Base-by-base conservation (phyloP, 164 flowering plant genomes). In the Dillenia turbinata region DNA sequence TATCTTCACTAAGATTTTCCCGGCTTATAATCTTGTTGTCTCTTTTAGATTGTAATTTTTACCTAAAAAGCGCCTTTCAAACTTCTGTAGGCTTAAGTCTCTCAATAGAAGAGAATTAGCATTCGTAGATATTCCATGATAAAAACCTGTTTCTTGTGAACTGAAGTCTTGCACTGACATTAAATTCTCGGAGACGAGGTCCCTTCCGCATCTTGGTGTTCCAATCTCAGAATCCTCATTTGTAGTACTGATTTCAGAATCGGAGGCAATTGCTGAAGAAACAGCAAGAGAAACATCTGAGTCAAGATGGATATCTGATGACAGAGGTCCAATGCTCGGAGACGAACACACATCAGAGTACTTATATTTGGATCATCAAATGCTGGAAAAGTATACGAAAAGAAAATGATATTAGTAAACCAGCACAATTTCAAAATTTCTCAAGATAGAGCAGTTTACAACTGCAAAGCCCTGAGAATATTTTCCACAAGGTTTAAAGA, bases 171-270 rank as follows among this genome's bases (percentile, higher is more conserved):
- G 88, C 75, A 88, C 89, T 56, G 79, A 19, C 4, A 73, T 46
- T 22, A 85, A 71, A 75, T 88, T 97, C 16, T 83, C 97, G 1
- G 70, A 54, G 40, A 87, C 89, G 57, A 77, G 54, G 75, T 87
- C 86, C 68, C 76, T 79, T 60, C 76, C 85, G 45, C 78, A 63
- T 54, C 84, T 81, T 57, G 96, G 90, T 40, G 90, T 84, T 61
- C 97, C 97, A 66, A 86, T 56, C 54, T 95, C 97, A 67, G 97
- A 92, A 67, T 85, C 73, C 73, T 92, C 97, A 66, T 84, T 88
- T 22, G 87, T 90, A 70, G 84, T 81, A 64, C 92, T 97, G 81
- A 97, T 95, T 56, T 91, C 96, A 84, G 81, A 86, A 73, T 92
- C 97, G 22, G 90, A 78, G 57, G 84, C 57, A 60, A 83, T 8